phyloP scores from a whole-genome alignment of 2,329 filamentous ascomycete genomes.

The Ilyonectria mors-panacis region DNA sequence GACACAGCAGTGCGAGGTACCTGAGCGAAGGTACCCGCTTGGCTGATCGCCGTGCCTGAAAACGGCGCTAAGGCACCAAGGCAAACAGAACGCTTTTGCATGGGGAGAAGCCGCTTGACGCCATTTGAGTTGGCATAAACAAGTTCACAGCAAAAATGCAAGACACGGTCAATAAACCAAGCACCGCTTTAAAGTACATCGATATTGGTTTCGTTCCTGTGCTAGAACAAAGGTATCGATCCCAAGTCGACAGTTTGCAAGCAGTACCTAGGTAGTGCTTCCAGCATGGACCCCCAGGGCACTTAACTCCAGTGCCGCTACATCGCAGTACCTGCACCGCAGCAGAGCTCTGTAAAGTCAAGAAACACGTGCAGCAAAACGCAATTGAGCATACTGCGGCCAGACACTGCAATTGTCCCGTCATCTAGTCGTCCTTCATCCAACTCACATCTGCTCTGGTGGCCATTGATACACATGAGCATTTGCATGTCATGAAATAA shows the following conservation, averaged over 20 bases:
- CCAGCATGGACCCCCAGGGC: background rate
- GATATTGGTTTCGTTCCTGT: background rate
- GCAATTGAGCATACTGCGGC: background rate
- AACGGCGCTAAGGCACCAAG: slow-evolving; percentile 51
- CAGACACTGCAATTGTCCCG: background rate
- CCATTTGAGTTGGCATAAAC: background rate
- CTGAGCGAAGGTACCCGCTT: slow-evolving; percentile 45
- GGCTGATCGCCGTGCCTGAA: slow-evolving; percentile 44
- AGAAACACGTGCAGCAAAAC: background rate
- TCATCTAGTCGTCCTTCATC: background rate
- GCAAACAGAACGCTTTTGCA: slow-evolving; percentile 41
- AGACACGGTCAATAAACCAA: background rate
- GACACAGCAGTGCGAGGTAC: slow-evolving; percentile 36
- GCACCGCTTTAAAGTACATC: background rate
- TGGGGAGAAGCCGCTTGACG: background rate
- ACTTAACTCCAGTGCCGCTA: background rate
- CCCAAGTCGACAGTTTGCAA: background rate
- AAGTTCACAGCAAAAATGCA: background rate
- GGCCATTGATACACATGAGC: background rate
- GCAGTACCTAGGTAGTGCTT: background rate
- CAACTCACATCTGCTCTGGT: background rate
- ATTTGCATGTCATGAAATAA: background rate
- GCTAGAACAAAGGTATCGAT: background rate
- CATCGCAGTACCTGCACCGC: background rate
- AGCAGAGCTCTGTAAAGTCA: background rate